Conservation (phyloP, 495 filamentous ascomycete genomes). For the Aspergillus leporis region DNA sequence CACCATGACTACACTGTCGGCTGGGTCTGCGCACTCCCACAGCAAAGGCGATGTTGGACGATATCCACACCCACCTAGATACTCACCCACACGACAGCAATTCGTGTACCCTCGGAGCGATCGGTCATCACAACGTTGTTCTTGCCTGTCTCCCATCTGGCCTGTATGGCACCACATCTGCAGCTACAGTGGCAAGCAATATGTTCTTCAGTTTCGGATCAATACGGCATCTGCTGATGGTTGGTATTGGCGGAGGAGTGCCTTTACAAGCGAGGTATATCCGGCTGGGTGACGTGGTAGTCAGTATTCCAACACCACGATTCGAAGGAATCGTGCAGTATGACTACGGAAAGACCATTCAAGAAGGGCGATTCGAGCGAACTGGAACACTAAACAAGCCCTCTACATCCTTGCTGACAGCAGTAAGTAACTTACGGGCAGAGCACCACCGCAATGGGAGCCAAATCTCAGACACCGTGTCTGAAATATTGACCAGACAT, state of each 20-base stretch:
- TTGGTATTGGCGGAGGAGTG: background rate
- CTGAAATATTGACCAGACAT: background rate
- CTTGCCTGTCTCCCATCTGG: constrained; percentile 3
- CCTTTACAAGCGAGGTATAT: background rate
- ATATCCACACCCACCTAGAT: background rate
- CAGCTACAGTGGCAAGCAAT: background rate
- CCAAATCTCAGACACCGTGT: background rate
- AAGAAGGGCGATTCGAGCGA: constrained; percentile 2
- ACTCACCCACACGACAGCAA: background rate
- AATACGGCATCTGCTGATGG: background rate
- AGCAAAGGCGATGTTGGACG: constrained; percentile 4
- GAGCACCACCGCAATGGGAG: background rate
- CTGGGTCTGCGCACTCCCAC: constrained; percentile 7
- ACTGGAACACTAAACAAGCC: background rate
- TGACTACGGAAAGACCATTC: constrained; percentile 6
- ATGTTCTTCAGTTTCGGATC: background rate
- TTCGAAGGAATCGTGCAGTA: constrained; percentile 4
- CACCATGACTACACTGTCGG: constrained; percentile 2
- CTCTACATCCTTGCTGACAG: background rate
- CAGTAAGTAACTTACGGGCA: background rate
- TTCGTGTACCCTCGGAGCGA: background rate
- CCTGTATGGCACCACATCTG: constrained; percentile 7
- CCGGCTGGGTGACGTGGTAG: constrained; percentile 3
- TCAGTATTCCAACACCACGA: background rate
- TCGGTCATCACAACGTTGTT: background rate